Evolutionary conservation across 2,329 filamentous ascomycete species (phyloP), one percentile per base, ranked within the genome.

Genomic region (Clathrospora elynae): DNA sequence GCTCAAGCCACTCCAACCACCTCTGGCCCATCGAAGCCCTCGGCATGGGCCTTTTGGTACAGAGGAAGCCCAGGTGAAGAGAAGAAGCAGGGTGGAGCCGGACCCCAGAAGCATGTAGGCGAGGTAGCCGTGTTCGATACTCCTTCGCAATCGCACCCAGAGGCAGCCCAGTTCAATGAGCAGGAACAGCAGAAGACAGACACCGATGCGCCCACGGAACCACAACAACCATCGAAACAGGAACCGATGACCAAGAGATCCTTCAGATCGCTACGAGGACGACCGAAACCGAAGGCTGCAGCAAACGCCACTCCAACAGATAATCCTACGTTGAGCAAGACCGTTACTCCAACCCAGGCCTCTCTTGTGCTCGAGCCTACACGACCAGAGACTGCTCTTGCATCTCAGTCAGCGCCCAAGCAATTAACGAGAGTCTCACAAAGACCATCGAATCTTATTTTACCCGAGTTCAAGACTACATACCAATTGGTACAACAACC

Each of bases 11-110:
- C 40, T 25, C 51, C 36, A 33, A 22, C 34, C 6, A 3, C 55
- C 2, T 68, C 72, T 1, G 69, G 73, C 5, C 73, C 79, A 50
- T 59, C 68, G 59, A 78, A 54, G 57, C 72, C 50, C 66, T 86
- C 87, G 0, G 87, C 85, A 0, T 92, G 88, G 88, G 87, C 85
- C 0, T 91, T 92, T 54, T 92, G 87, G 87, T 89, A 85, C 10
- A 81, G 78, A 31, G 83, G 85, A 3, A 70, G 69, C 42, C 53
- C 72, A 61, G 23, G 80, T 76, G 57, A 61, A 66, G 53, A 82
- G 75, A 16, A 74, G 78, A 58, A 35, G 75, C 81, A 49, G 74
- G 80, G 22, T 73, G 84, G 65, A 66, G 78, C 33, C 79, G 83
- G 29, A 74, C 86, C 70, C 68, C 78, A 53, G 74, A 82, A 79